These are phyloP conservation scores for Epichloe sibirici DNA, from an alignment of 2,329 filamentous ascomycete genomes.

Conservation along the genomic window DNA sequence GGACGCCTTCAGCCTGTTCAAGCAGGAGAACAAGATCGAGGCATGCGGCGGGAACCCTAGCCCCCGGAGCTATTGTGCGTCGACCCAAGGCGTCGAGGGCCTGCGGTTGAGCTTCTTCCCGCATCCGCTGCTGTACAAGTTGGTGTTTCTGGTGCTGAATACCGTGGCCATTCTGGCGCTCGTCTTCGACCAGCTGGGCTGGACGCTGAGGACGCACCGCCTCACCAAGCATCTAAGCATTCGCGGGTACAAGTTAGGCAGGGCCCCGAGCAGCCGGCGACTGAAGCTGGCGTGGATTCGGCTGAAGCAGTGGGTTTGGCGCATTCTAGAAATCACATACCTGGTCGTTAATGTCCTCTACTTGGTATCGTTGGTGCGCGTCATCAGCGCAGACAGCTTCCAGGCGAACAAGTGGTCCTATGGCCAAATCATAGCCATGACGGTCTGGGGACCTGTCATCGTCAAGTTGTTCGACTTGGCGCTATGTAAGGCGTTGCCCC, in stretches of 20 bases:
- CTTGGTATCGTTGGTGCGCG: slow-evolving; percentile 23
- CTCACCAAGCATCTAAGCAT: slow-evolving; percentile 19
- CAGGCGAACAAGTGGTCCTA: slow-evolving; percentile 23
- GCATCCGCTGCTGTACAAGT: slow-evolving; percentile 25
- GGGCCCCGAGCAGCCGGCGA: slow-evolving; percentile 17
- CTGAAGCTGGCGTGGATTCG: slow-evolving; percentile 17
- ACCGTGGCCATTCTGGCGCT: slow-evolving; percentile 23
- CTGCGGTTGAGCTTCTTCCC: slow-evolving; percentile 24
- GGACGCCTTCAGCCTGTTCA: slow-evolving; percentile 23
- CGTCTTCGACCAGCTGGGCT: slow-evolving; percentile 22
- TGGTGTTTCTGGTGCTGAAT: slow-evolving; percentile 24
- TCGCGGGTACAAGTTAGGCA: slow-evolving; percentile 19
- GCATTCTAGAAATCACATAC: slow-evolving; percentile 23
- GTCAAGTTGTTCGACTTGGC: slow-evolving; percentile 27
- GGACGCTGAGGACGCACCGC: slow-evolving; percentile 24
- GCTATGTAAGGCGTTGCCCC: slow-evolving; percentile 17
- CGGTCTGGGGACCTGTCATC: slow-evolving; percentile 27
- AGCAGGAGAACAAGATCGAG: slow-evolving; percentile 17
- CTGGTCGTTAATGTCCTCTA: slow-evolving; percentile 27
- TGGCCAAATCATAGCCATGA: slow-evolving; percentile 27
- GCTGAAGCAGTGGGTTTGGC: slow-evolving; percentile 21
- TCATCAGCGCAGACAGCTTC: slow-evolving; percentile 25
- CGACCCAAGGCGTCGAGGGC: slow-evolving; percentile 21
- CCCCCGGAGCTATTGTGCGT: slow-evolving; percentile 25
- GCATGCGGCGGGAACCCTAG: slow-evolving; percentile 26